phyloP scores from a whole-genome alignment of 257 asterid genomes.

The Petunia secreta region DNA sequence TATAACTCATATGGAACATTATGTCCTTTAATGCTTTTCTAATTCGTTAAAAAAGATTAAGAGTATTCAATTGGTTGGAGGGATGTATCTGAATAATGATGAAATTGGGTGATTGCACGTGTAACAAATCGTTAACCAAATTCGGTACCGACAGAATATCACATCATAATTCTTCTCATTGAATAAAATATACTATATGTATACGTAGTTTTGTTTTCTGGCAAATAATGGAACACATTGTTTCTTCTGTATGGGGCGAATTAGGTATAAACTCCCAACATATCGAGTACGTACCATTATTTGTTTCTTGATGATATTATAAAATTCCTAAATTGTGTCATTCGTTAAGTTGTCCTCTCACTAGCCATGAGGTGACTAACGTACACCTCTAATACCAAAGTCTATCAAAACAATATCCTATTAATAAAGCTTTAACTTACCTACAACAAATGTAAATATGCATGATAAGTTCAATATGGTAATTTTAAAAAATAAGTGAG shows the following conservation, averaged over 20 bases:
- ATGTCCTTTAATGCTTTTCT: not conserved
- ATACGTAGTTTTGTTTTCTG: not conserved
- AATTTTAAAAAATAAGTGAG: too few species aligned
- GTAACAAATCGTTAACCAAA: slow-evolving; percentile 30
- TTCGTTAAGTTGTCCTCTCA: slow-evolving; percentile 33
- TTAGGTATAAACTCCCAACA: slow-evolving; percentile 4
- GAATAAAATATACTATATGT: not conserved
- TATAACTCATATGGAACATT: slow-evolving; percentile 2
- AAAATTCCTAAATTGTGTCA: not conserved
- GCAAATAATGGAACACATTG: slow-evolving; percentile 15
- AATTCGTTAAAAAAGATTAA: not conserved
- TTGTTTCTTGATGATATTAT: not conserved
- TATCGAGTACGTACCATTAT: slow-evolving; percentile 7
- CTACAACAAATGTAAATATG: too few species aligned
- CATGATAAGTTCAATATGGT: too few species aligned
- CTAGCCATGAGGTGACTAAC: slow-evolving; percentile 21
- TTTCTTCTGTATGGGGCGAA: slow-evolving; percentile 17
- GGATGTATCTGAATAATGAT: not conserved
- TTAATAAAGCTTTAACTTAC: too few species aligned
- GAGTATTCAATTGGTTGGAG: not conserved
- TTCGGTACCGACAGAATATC: slow-evolving; percentile 18
- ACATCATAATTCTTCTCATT: not conserved
- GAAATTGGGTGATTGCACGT: slow-evolving; percentile 31
- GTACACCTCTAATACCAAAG: not conserved
- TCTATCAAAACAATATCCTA: not conserved